Percentiles rank a stretch among this genome's conserved stretches.
Evolutionary conservation across 306 rosid genomes (phyloP).

Genomic region (Castanea sativa): DNA sequence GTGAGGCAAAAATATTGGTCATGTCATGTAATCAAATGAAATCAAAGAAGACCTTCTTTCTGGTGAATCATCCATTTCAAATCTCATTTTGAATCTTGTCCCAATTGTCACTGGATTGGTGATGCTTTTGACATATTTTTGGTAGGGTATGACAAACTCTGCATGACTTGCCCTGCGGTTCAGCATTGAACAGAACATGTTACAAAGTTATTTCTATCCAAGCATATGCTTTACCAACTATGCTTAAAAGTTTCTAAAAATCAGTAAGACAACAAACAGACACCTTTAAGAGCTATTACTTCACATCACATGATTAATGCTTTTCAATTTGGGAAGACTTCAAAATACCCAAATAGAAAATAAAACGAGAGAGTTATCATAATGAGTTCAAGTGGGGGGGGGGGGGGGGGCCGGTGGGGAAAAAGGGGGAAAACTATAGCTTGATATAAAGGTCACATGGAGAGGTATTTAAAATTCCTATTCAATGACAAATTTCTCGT

Average conservation of each 20-base stretch:
- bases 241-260: constrained; percentile 5
- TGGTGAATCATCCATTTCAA: constrained; percentile 89
- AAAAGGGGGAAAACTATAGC: not conserved
- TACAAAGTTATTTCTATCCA: constrained; percentile 6
- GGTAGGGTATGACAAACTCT: constrained; percentile 79
- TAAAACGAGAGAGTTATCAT: not conserved
- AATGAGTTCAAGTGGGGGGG: not conserved
- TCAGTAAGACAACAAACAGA: not conserved
- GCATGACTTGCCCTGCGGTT: constrained; percentile 84
- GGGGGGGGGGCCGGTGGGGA: too few relatives aligned
- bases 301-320: not conserved
- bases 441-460: not conserved
- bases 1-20: constrained; percentile 3
- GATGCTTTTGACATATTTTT: constrained; percentile 69
- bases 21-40: constrained; percentile 11
- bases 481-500: not conserved
- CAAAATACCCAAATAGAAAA: not conserved
- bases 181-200: constrained; percentile 20
- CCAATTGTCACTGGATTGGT: constrained; percentile 67
- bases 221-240: not conserved
- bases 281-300: not conserved
- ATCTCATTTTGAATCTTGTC: constrained; percentile 85
- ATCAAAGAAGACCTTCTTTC: constrained; percentile 69
- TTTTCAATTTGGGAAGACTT: not conserved
- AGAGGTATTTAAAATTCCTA: not conserved